Percentiles rank a stretch among this genome's conserved stretches.
Evolutionary conservation across 257 asterid species (phyloP).

Genomic region (Pogostemon cablin): DNA sequence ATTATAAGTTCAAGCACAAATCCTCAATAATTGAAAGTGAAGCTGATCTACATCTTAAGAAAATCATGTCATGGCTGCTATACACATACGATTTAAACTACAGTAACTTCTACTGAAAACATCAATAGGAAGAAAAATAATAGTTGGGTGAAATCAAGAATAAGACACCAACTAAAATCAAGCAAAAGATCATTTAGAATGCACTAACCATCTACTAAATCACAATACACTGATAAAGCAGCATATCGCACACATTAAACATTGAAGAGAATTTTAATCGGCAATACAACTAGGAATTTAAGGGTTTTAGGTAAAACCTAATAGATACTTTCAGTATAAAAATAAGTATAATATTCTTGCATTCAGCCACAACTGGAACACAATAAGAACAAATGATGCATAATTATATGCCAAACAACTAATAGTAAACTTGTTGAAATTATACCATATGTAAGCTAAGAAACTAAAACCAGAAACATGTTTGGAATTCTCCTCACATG

Average conservation of each 20-base stretch:
- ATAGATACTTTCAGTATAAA: background rate
- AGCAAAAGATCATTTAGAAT: conserved; percentile 24
- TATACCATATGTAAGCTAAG: conserved; percentile 11
- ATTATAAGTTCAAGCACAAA: conserved; percentile 22
- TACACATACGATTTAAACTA: conserved; percentile 15
- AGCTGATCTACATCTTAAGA: conserved; percentile 23
- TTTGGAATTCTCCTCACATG: background rate
- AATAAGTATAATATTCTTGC: conserved; percentile 5
- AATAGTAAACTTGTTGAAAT: conserved; percentile 21
- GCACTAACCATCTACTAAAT: conserved; percentile 16
- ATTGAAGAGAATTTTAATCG: conserved; percentile 3
- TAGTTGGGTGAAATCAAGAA: no score
- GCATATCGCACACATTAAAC: conserved; percentile 5
- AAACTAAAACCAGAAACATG: conserved; percentile 16
- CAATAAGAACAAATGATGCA: conserved; percentile 4
- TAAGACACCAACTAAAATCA: conserved; percentile 8
- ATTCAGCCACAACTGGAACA: conserved; percentile 19
- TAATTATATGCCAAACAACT: conserved; percentile 25
- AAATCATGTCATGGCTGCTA: conserved; percentile 17
- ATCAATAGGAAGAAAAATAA: conserved; percentile 13
- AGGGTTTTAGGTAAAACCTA: background rate
- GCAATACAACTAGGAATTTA: background rate
- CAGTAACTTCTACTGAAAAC: conserved; percentile 16
- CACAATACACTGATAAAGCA: conserved; percentile 17
- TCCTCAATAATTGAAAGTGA: conserved; percentile 3